Percentiles rank a stretch among this genome's conserved stretches.
These are phyloP conservation scores for Eragrostis tef DNA, from an alignment of 202 grass and related monocot species.

Conservation along the genomic window DNA sequence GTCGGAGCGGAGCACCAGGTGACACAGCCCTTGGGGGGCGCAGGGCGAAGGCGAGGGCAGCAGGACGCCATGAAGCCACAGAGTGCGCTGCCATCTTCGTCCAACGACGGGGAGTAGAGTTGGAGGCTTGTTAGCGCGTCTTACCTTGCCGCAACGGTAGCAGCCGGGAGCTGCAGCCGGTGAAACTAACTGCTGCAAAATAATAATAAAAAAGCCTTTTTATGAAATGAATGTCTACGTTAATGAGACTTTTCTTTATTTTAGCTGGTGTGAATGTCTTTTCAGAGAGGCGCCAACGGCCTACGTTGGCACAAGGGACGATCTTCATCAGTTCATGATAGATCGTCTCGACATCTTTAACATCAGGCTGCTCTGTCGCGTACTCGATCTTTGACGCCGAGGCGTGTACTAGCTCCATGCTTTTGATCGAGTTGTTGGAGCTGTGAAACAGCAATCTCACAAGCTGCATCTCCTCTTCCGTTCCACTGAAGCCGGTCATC, in stretches of 20 bases:
- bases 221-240: background rate
- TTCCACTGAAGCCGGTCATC: background rate
- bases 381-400: too few species aligned
- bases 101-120: background rate
- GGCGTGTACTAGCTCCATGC: background rate
- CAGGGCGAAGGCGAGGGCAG: too few species aligned
- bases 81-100: too few species aligned
- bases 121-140: background rate
- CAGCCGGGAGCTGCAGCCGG: background rate
- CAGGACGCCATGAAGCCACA: background rate
- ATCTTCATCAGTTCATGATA: background rate
- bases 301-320: background rate
- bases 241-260: background rate
- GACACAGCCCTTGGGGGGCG: too few species aligned
- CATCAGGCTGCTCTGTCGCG: too few species aligned
- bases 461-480: background rate
- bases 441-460: background rate
- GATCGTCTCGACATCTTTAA: background rate
- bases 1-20: background rate
- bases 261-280: background rate
- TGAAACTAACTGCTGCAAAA: background rate
- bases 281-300: background rate
- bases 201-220: background rate
- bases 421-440: background rate
- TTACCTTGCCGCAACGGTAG: background rate